These are phyloP conservation scores for Prunella vulgaris DNA, from an alignment of 257 asterid species.

Conservation along the genomic window DNA sequence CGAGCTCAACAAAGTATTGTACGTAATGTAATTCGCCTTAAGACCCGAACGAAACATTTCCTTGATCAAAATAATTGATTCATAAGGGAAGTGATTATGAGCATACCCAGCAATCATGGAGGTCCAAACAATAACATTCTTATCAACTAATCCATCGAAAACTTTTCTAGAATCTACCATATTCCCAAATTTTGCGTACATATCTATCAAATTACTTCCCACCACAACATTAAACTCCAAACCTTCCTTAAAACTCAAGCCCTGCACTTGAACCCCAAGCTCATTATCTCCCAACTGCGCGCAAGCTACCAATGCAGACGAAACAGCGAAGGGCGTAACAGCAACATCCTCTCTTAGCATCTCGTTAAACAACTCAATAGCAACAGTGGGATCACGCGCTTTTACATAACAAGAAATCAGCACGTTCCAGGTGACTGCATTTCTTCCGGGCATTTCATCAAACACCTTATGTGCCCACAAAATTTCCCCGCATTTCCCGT, in stretches of 20 bases:
- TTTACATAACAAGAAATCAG: conserved; percentile 50
- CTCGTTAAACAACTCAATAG: conserved; percentile 31
- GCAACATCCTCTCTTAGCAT: conserved; percentile 38
- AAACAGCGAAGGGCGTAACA: conserved; percentile 40
- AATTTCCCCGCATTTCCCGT: conserved; percentile 29
- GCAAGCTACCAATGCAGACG: conserved; percentile 43
- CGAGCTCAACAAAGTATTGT: conserved; percentile 46
- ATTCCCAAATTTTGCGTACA: conserved; percentile 44
- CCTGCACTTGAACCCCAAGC: conserved; percentile 56
- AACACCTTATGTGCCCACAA: conserved; percentile 39
- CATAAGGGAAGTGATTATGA: conserved; percentile 20
- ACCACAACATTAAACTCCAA: conserved; percentile 40
- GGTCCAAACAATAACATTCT: conserved; percentile 45
- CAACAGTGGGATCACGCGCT: conserved; percentile 23
- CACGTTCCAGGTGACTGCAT: conserved; percentile 46
- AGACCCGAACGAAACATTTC: conserved; percentile 40
- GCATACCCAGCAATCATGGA: conserved; percentile 56
- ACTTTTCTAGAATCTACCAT: conserved; percentile 42
- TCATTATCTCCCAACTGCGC: conserved; percentile 36
- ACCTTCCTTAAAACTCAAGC: conserved; percentile 48
- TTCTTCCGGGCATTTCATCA: conserved; percentile 49
- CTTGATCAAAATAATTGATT: conserved; percentile 40
- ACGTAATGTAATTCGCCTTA: conserved; percentile 35
- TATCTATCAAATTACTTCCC: conserved; percentile 58
- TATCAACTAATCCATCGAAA: conserved; percentile 37